Conservation (phyloP, 768 basidiomycete species). For the Leucocoprinus sp. region DNA sequence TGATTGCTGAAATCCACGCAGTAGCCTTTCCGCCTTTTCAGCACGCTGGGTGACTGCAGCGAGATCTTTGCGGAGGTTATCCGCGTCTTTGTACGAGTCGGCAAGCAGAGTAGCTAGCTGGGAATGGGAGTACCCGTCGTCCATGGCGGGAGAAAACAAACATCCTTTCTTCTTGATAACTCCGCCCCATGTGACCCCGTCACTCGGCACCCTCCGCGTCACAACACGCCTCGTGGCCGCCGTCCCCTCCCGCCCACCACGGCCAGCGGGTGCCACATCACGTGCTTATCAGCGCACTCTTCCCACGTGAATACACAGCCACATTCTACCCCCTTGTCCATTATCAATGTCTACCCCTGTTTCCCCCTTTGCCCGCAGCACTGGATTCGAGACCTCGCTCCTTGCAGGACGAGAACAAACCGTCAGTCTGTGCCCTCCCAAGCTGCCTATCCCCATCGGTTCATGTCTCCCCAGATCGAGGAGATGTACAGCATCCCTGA, state of each 20-base stretch:
- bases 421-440: constrained; percentile 21
- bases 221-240: constrained; percentile 9
- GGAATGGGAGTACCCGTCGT: constrained; percentile 20
- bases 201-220: constrained; percentile 10
- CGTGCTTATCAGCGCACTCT: too few relatives aligned
- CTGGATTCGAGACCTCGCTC: constrained; percentile 45
- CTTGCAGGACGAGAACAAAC: constrained; percentile 48
- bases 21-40: constrained; percentile 44
- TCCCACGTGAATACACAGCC: too few relatives aligned
- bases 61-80: constrained; percentile 45
- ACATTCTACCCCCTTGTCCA: not conserved
- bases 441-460: not conserved
- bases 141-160: too few relatives aligned
- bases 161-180: constrained; percentile 3
- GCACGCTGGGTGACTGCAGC: constrained; percentile 30
- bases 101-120: constrained; percentile 53
- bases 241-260: not conserved
- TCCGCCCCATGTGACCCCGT: not conserved
- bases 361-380: constrained; percentile 59
- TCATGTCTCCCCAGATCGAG: constrained; percentile 57
- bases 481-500: constrained; percentile 99
- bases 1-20: constrained; percentile 3
- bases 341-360: constrained; percentile 29
- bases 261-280: too few relatives aligned
- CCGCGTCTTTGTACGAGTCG: constrained; percentile 43